phyloP scores from a whole-genome alignment of 768 basidiomycete genomes.

The Xerocomellus amylosporus region DNA sequence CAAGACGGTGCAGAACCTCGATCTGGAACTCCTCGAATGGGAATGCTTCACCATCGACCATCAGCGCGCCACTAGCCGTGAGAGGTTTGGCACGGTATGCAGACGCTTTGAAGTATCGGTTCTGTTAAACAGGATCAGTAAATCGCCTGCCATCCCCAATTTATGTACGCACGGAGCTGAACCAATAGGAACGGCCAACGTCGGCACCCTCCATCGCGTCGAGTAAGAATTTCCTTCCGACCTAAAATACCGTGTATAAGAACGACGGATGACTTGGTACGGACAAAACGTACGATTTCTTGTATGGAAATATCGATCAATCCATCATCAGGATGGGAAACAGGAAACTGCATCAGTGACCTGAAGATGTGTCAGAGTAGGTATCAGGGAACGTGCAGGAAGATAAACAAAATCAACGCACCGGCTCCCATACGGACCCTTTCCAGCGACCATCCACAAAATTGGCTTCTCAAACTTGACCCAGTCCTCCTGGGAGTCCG shows the following conservation, averaged over 20 bases:
- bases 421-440: constrained; percentile 74
- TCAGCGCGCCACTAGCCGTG: constrained; percentile 49
- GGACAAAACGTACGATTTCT: constrained; percentile 45
- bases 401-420: constrained; percentile 24
- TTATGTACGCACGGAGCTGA: constrained; percentile 45
- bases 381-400: not conserved
- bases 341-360: constrained; percentile 81
- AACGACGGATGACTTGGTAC: not conserved
- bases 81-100: constrained; percentile 72
- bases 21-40: constrained; percentile 76
- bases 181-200: constrained; percentile 62
- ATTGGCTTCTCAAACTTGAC: constrained; percentile 64
- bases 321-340: constrained; percentile 76
- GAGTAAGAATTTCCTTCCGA: constrained; percentile 47
- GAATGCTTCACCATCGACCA: constrained; percentile 77
- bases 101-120: constrained; percentile 68
- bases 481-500: constrained; percentile 58
- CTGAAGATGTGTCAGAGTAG: constrained; percentile 31
- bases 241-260: constrained; percentile 16
- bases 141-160: not conserved
- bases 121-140: constrained; percentile 37
- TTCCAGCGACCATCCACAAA: constrained; percentile 70
- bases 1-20: constrained; percentile 68
- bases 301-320: constrained; percentile 70
- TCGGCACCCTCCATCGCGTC: constrained; percentile 58